Base-by-base conservation (phyloP, 164 flowering plant species). In the Amborella trichopoda region DNA sequence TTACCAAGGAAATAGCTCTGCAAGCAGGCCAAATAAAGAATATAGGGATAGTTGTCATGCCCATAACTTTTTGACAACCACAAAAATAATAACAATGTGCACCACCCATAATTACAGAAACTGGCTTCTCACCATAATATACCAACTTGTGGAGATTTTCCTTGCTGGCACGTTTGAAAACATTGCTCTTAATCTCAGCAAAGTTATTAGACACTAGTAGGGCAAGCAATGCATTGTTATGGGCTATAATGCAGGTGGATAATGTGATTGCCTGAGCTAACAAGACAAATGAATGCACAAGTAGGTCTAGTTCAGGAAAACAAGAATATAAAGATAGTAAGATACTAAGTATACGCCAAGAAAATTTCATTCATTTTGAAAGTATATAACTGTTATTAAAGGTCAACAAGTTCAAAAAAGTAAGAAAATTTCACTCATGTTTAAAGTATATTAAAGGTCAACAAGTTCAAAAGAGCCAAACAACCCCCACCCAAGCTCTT, bases 221-320 rank as follows among this genome's bases (percentile, higher is more conserved):
- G 58, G 98, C 98, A 27, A 78, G 62, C 70, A 91, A 64, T 4
- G 96, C 96, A 72, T 91, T 91, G 50, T 84, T 91, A 62, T 91
- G 98, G 54, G 99, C 82, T 34, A 88, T 84, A 41, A 93, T 93
- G 66, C 94, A 85, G 14, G 96, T 81, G 13, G 99, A 88, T 50
- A 93, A 70, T 28, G 99, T 82, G 41, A 88, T 79, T 50, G 95
- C 96, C 76, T 88, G 95, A 69, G 87, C 96, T 79, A 93, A 76
- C 57, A 93, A 67, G 60, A 93, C 64, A 51, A 82, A 88, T 20
- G 99, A 91, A 76, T 91, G 99, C 58, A 70, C 39, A 71, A 84
- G 93, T 91, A 71, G 14, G 38, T 45, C 46, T 40, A 46, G 79
- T 67, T 62, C 77, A 84, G 88, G 88, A 77, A 55, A n/a, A 28